phyloP scores from a whole-genome alignment of 805 yeast genomes.

The Nakazawaea siamensis region DNA sequence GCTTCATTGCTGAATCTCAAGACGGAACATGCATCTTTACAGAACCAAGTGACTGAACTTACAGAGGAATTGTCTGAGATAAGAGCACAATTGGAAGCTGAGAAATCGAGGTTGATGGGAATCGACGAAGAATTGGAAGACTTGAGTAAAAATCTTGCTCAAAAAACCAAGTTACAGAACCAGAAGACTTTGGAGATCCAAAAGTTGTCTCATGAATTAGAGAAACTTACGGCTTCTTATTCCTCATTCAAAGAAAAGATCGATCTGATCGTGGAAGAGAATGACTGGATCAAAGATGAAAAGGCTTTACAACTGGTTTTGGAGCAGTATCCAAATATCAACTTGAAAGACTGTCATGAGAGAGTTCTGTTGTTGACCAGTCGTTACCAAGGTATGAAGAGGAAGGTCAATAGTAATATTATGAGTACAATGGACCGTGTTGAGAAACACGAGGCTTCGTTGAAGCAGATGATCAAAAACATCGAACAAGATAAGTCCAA shows the following conservation, averaged over 20 bases:
- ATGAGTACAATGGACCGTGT: constrained; percentile 90
- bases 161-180: constrained; percentile 34
- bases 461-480: constrained; percentile 74
- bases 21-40: constrained; percentile 17
- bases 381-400: constrained; percentile 59
- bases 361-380: constrained; percentile 49
- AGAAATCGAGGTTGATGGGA: constrained; percentile 53
- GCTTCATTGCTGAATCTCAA: constrained; percentile 26
- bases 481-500: constrained; percentile 85
- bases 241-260: constrained; percentile 29
- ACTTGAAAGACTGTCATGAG: constrained; percentile 53
- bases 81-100: constrained; percentile 35
- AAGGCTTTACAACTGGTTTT: constrained; percentile 46
- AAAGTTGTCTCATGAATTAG: constrained; percentile 46
- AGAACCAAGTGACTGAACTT: constrained; percentile 20
- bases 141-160: constrained; percentile 35
- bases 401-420: constrained; percentile 77
- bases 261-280: constrained; percentile 39
- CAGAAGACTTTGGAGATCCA: constrained; percentile 45
- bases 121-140: constrained; percentile 72
- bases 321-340: constrained; percentile 54
- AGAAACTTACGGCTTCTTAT: constrained; percentile 33
- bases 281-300: constrained; percentile 70
- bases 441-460: constrained; percentile 74
- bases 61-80: constrained; percentile 19